phyloP scores from a whole-genome alignment of 768 basidiomycete species.

The Gelatoporia subvermispora region DNA sequence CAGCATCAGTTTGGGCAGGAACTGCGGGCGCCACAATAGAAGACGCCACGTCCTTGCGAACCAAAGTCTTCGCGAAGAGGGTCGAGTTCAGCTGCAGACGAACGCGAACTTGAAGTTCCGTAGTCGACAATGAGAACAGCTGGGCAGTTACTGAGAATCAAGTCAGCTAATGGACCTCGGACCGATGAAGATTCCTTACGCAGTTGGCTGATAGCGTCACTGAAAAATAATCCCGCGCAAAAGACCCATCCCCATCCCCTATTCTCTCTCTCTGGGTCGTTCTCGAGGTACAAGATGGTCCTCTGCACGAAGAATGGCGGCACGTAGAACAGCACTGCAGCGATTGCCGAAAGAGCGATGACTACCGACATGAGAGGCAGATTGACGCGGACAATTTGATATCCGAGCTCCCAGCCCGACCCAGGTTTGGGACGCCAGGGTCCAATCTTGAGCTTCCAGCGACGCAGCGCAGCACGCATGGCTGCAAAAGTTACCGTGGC shows the following conservation, averaged over 20 bases:
- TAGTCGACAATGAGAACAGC: conserved; percentile 66
- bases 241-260: conserved; percentile 74
- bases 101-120: conserved; percentile 64
- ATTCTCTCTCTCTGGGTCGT: conserved; percentile 49
- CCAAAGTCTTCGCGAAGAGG: conserved; percentile 79
- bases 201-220: conserved; percentile 35
- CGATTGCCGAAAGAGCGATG: conserved; percentile 45
- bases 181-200: conserved; percentile 26
- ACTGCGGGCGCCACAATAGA: conserved; percentile 34
- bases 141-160: conserved; percentile 51
- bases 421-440: conserved; percentile 58
- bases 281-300: conserved; percentile 62
- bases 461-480: conserved; percentile 57
- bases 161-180: no score
- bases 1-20: conserved; percentile 13
- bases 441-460: conserved; percentile 45
- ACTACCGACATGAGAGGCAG: conserved; percentile 33
- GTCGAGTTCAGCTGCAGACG: conserved; percentile 78
- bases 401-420: conserved; percentile 60
- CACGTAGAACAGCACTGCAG: conserved; percentile 61
- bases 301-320: conserved; percentile 56
- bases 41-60: conserved; percentile 79
- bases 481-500: conserved; percentile 51
- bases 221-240: conserved; percentile 43
- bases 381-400: conserved; percentile 60